Conservation (phyloP, 345 rosid species). For the Firmiana major region DNA sequence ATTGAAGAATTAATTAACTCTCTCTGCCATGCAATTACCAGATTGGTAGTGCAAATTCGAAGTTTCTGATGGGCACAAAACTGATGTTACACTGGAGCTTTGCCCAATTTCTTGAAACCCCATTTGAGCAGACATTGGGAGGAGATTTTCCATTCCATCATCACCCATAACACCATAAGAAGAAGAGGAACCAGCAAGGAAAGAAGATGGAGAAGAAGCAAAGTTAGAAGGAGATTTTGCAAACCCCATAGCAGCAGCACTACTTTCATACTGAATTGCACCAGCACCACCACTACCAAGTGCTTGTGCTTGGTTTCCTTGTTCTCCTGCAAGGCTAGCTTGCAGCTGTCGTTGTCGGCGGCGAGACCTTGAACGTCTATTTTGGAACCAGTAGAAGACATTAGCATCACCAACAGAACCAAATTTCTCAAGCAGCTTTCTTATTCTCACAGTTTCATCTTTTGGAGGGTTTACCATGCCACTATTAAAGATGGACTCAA, state of each 20-base stretch:
- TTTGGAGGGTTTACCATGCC: conserved; percentile 99
- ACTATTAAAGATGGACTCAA: conserved; percentile 96
- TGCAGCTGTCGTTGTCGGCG: conserved; percentile 91
- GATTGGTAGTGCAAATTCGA: conserved; percentile 69
- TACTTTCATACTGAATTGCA: conserved; percentile 41
- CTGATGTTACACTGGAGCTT: conserved; percentile 41
- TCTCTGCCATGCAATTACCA: conserved; percentile 48
- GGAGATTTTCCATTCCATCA: conserved; percentile 43
- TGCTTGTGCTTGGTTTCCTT: conserved; percentile 23
- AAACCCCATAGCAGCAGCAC: conserved; percentile 30
- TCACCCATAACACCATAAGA: conserved; percentile 43
- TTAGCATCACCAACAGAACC: conserved; percentile 95
- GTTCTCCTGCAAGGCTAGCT: conserved; percentile 50
- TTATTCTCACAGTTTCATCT: conserved; percentile 87
- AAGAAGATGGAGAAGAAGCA: neutral
- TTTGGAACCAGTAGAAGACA: conserved; percentile 99
- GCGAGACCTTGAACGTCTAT: conserved; percentile 93
- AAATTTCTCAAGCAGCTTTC: conserved; percentile 89
- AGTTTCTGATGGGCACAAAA: conserved; percentile 53
- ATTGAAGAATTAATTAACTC: neutral
- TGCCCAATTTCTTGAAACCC: conserved; percentile 59
- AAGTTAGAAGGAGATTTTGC: conserved; percentile 22
- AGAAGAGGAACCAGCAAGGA: conserved; percentile 41
- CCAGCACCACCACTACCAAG: conserved; percentile 16
- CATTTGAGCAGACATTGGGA: conserved; percentile 53